Evolutionary conservation across 495 filamentous ascomycete species (phyloP).

Genomic region (Staphylotrichum longicolle): DNA sequence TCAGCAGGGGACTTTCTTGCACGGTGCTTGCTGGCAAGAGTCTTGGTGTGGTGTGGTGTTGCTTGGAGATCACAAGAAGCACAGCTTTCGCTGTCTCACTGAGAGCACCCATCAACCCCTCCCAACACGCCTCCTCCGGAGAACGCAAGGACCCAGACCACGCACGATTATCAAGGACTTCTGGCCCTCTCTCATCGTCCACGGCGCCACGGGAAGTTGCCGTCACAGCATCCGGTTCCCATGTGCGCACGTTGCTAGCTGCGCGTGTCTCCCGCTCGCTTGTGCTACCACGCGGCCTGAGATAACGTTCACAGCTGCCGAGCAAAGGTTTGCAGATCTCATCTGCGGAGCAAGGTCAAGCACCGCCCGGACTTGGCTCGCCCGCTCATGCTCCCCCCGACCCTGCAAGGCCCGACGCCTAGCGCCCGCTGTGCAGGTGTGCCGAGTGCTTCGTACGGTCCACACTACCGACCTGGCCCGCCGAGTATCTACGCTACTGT

Average conservation of each 20-base stretch:
- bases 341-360: not conserved
- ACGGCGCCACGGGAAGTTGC: not conserved
- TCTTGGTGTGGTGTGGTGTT: too few species aligned
- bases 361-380: not conserved
- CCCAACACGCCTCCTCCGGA: not conserved
- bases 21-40: not conserved
- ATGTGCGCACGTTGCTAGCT: constrained; percentile 29
- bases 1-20: not conserved
- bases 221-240: constrained; percentile 25
- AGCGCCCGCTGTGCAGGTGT: constrained; percentile 31
- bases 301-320: constrained; percentile 13
- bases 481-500: constrained; percentile 11
- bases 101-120: not conserved
- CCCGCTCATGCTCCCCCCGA: not conserved
- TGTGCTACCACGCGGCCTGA: constrained; percentile 5
- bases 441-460: constrained; percentile 7
- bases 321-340: constrained; percentile 17
- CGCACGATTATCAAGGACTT: too few species aligned
- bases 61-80: too few species aligned
- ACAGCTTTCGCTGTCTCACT: too few species aligned
- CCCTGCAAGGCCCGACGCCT: constrained; percentile 21
- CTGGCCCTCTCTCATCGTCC: not conserved
- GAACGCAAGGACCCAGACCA: too few species aligned
- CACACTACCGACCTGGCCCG: constrained; percentile 6
- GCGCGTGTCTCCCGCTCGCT: constrained; percentile 15